Conservation (phyloP, 805 yeast species). For the Candida arabinofermentans region DNA sequence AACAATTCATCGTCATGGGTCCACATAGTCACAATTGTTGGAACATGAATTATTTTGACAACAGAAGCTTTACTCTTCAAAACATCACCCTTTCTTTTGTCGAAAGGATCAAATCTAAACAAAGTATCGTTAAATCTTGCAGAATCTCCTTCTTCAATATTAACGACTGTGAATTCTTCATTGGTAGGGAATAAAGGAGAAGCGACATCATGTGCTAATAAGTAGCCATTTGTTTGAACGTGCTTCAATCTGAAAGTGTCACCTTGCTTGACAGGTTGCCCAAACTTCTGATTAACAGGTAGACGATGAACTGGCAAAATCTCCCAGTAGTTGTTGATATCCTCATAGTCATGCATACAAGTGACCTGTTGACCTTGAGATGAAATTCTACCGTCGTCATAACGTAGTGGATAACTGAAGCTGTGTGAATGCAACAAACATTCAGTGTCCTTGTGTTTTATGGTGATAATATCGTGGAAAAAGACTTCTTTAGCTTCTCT, state of each 20-base stretch:
- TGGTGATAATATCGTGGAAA: constrained; percentile 70
- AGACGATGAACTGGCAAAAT: constrained; percentile 59
- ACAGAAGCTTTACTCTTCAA: constrained; percentile 69
- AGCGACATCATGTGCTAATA: constrained; percentile 93
- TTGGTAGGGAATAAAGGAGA: constrained; percentile 91
- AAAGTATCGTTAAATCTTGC: constrained; percentile 66
- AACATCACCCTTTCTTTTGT: constrained; percentile 44
- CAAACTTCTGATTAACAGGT: constrained; percentile 35
- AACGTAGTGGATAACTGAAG: constrained; percentile 77
- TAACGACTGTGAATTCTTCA: constrained; percentile 83
- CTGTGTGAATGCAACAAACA: constrained; percentile 82
- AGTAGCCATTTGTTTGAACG: constrained; percentile 69
- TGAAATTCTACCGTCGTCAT: constrained; percentile 93
- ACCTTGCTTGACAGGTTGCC: constrained; percentile 59
- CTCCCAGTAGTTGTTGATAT: constrained; percentile 79
- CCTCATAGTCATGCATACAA: constrained; percentile 49
- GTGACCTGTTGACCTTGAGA: constrained; percentile 96
- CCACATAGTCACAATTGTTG: constrained; percentile 91
- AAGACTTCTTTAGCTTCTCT: constrained; percentile 66
- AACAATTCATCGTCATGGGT: constrained; percentile 77
- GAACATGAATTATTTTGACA: constrained; percentile 73
- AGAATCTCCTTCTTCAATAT: constrained; percentile 53
- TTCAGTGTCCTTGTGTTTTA: constrained; percentile 76
- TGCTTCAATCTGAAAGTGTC: constrained; percentile 80
- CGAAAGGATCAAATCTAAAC: constrained; percentile 65